Percentiles rank a stretch among this genome's conserved stretches.
Conservation (phyloP, 1,284 basidiomycete genomes). For the Microbotryum silenes-acaulis region DNA sequence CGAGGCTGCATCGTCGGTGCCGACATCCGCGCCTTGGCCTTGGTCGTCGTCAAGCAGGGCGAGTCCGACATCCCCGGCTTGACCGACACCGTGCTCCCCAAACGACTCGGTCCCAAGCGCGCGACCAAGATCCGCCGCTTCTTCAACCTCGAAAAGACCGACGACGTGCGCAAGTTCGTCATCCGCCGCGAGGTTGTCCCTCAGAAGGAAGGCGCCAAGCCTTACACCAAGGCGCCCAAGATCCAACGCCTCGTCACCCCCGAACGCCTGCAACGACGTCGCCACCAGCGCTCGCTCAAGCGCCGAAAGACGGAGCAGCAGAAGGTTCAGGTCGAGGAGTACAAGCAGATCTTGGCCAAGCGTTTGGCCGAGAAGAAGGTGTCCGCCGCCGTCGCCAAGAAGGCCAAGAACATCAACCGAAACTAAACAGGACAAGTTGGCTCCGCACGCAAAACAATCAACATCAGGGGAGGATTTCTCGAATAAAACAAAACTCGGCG, state of each 20-base stretch:
- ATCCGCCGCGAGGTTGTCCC: constrained; percentile 77
- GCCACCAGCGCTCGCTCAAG: constrained; percentile 85
- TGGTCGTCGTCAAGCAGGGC: constrained; percentile 96
- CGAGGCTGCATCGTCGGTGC: constrained; percentile 95
- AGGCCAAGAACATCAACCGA: constrained; percentile 39
- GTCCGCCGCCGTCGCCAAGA: constrained; percentile 48
- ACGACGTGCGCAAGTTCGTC: constrained; percentile 96
- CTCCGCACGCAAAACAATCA: not conserved
- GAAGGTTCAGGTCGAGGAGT: constrained; percentile 91
- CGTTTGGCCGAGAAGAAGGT: constrained; percentile 88
- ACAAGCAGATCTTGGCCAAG: constrained; percentile 72
- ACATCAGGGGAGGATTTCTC: not conserved
- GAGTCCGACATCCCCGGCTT: constrained; percentile 84
- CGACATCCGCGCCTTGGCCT: constrained; percentile 90
- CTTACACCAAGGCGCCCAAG: constrained; percentile 81
- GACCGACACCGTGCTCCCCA: constrained; percentile 87
- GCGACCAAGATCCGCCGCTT: constrained; percentile 93
- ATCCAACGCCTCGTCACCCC: constrained; percentile 87
- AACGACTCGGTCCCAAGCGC: constrained; percentile 86
- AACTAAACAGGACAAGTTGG: not conserved
- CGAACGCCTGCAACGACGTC: constrained; percentile 89
- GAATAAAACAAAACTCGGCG: not conserved
- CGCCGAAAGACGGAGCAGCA: constrained; percentile 79
- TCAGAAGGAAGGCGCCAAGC: constrained; percentile 85
- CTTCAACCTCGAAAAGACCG: constrained; percentile 97